These are phyloP conservation scores for Luffa acutangula DNA, from an alignment of 306 rosid species.

Conservation along the genomic window DNA sequence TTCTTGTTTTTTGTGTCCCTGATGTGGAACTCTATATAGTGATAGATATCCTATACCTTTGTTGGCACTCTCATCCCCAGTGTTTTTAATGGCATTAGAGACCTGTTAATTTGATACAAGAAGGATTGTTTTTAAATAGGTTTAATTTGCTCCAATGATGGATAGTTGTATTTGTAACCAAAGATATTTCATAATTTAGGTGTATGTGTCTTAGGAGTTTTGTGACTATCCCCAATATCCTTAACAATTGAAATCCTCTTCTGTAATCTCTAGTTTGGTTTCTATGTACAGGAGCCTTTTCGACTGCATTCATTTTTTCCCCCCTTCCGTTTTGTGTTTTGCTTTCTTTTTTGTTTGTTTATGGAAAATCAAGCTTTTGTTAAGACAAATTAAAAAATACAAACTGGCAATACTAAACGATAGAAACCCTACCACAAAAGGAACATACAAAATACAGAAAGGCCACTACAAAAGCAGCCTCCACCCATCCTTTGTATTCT, in stretches of 20 bases:
- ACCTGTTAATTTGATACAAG: not conserved
- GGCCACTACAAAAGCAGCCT: not conserved
- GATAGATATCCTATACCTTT: not conserved
- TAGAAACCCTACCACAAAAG: not conserved
- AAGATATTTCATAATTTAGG: not conserved
- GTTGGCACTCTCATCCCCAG: not conserved
- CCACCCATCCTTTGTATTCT: not conserved
- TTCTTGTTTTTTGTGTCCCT: not conserved
- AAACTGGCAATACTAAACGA: not conserved
- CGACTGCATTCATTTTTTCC: not conserved
- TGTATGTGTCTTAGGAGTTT: not conserved
- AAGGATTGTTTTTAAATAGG: not conserved
- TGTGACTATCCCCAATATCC: not conserved
- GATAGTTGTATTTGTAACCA: not conserved
- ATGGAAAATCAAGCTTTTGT: not conserved
- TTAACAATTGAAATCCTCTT: not conserved
- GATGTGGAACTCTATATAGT: not conserved
- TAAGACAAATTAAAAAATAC: not conserved
- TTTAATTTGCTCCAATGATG: not conserved
- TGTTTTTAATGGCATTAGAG: not conserved
- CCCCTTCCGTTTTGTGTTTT: not conserved
- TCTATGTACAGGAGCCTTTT: not conserved
- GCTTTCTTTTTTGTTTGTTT: not conserved
- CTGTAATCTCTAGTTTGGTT: not conserved
- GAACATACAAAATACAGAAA: not conserved